phyloP scores from a whole-genome alignment of 306 rosid species.

The Carpinus fangiana region DNA sequence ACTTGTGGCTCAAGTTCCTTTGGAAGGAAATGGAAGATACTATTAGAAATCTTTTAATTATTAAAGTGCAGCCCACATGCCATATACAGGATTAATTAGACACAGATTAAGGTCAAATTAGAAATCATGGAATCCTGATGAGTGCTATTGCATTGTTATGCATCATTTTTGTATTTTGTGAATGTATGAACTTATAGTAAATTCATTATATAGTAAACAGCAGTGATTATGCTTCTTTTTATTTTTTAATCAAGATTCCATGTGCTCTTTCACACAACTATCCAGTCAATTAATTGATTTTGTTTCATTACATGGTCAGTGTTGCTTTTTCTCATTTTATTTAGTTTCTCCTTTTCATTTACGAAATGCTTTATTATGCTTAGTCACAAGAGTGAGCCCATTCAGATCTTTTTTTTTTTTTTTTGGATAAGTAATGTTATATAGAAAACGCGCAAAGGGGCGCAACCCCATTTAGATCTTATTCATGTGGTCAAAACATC shows the following conservation, averaged over 20 bases:
- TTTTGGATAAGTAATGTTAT: no score
- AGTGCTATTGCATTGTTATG: background rate
- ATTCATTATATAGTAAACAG: background rate
- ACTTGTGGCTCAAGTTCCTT: no score
- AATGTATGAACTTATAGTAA: background rate
- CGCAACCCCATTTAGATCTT: background rate
- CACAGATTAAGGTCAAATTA: no score
- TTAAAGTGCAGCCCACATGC: no score
- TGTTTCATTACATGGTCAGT: background rate
- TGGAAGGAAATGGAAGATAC: no score
- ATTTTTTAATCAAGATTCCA: background rate
- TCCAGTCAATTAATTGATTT: background rate
- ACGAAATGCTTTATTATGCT: background rate
- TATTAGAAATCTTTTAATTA: no score
- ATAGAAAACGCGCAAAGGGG: no score
- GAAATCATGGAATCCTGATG: conserved; percentile 3
- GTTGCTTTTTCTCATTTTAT: background rate
- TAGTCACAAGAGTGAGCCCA: background rate
- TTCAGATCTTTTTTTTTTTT: background rate
- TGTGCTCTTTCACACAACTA: background rate
- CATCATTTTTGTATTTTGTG: conserved; percentile 2
- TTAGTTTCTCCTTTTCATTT: background rate
- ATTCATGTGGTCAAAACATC: background rate
- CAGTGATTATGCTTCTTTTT: background rate
- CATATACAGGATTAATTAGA: no score